Evolutionary conservation across 805 yeast genomes (phyloP).

Genomic region (Schwanniomyces pseudopolymorphus): DNA sequence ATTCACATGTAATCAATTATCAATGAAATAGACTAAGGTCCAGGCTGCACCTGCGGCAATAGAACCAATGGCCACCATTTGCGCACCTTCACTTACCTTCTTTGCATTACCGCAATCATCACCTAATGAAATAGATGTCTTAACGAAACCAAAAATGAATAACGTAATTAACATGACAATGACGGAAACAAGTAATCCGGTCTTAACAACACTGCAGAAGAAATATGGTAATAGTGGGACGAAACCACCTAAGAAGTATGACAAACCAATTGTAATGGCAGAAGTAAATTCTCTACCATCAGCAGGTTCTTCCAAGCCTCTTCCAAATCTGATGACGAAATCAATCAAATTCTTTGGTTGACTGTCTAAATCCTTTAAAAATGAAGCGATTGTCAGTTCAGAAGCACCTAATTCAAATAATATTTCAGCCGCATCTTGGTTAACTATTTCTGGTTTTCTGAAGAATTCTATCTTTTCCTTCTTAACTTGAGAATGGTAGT

Average conservation of each 20-base stretch:
- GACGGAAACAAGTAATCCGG: slow-evolving; percentile 74
- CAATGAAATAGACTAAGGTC: slow-evolving; percentile 82
- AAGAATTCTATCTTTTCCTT: slow-evolving; percentile 69
- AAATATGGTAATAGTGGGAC: slow-evolving; percentile 91
- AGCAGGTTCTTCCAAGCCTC: slow-evolving; percentile 94
- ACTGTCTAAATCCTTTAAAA: slow-evolving; percentile 75
- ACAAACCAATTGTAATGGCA: slow-evolving; percentile 85
- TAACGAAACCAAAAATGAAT: slow-evolving; percentile 81
- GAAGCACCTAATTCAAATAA: slow-evolving; percentile 71
- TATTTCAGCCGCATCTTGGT: slow-evolving; percentile 79
- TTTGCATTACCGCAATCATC: slow-evolving; percentile 61
- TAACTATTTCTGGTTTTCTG: slow-evolving; percentile 61
- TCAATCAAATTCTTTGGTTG: slow-evolving; percentile 79
- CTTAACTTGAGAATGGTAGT: slow-evolving; percentile 68
- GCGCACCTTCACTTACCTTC: slow-evolving; percentile 75
- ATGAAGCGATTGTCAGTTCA: slow-evolving; percentile 69
- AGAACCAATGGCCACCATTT: slow-evolving; percentile 96
- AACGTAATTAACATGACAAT: slow-evolving; percentile 82
- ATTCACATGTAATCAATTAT: slow-evolving; percentile 16
- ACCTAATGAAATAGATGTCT: slow-evolving; percentile 84
- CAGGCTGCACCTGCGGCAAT: slow-evolving; percentile 97
- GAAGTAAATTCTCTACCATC: slow-evolving; percentile 86
- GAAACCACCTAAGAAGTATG: slow-evolving; percentile 90
- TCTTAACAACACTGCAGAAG: slow-evolving; percentile 70
- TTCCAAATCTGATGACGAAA: slow-evolving; percentile 83